Conservation (phyloP, 2,329 filamentous ascomycete genomes). For the Endoconidiophora polonica region DNA sequence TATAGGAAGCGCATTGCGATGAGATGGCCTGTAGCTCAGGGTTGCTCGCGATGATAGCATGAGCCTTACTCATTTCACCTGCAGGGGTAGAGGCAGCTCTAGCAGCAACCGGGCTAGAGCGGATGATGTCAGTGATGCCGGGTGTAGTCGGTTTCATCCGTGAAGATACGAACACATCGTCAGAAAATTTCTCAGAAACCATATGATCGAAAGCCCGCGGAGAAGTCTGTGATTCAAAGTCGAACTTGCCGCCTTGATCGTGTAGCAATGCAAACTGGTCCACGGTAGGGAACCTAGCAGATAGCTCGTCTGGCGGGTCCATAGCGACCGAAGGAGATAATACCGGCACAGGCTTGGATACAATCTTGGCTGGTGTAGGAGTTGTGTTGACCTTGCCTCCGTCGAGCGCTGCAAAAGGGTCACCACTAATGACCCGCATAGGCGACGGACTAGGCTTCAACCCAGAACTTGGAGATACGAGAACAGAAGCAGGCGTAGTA, state of each 20-base stretch:
- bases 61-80: conserved; percentile 40
- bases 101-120: conserved; percentile 17
- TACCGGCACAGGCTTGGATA: neutral
- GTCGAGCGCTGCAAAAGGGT: conserved; percentile 86
- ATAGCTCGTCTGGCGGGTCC: conserved; percentile 57
- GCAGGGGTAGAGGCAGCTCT: conserved; percentile 23
- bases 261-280: conserved; percentile 87
- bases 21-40: conserved; percentile 44
- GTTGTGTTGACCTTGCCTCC: conserved; percentile 27
- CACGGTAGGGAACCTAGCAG: conserved; percentile 70
- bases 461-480: conserved; percentile 24
- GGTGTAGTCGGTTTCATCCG: conserved; percentile 14
- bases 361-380: neutral
- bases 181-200: conserved; percentile 61
- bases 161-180: conserved; percentile 59
- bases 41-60: conserved; percentile 45
- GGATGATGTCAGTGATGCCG: conserved; percentile 2
- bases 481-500: conserved; percentile 14
- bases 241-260: conserved; percentile 68
- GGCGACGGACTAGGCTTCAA: conserved; percentile 50
- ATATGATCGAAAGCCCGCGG: conserved; percentile 43
- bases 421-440: conserved; percentile 49
- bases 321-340: conserved; percentile 2
- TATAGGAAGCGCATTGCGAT: conserved; percentile 19
- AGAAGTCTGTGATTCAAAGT: conserved; percentile 49